Base-by-base conservation (phyloP, 768 basidiomycete genomes). In the Phylloporus sp. region DNA sequence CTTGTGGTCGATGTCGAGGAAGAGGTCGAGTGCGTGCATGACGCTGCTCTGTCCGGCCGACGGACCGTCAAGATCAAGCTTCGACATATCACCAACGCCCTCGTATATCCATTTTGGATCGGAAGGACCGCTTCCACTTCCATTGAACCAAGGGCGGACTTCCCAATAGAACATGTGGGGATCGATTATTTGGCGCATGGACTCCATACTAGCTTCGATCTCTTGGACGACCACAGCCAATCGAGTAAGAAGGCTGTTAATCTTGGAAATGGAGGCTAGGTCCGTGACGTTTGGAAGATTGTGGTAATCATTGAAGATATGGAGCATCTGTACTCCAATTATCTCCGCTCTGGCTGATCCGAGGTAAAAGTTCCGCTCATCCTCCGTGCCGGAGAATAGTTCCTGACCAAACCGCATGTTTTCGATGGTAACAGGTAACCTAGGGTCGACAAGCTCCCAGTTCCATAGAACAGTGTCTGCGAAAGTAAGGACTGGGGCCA, bases 381-480 rank as follows among this genome's bases (percentile, higher is more conserved):
- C 86, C 40, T 85, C 80, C 11, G 88, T 88, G 31, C 81, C 81
- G n/a, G 94, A 93, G 73, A 98, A 97, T 38, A 80, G 61, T 58
- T 86, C 79, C 52, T 58, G 63, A 49, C 76, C 72, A 59, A 86
- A 81, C 18, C 78, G 82, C 63, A 95, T 84, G 72, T 97, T 97
- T 58, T 81, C 78, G 42, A 77, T 64, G 41, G 86, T 80, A 26
- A 83, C 70, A 39, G 88, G 86, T 32, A 75, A 65, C 20, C 69
- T 67, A 22, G 85, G 74, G 61, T 86, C 74, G 49, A 80, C 65
- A 38, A 81, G 73, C 32, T 82, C 81, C 78, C 81, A 87, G 65
- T 97, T 97, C 91, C 92, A 99, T 2, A 98, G 78, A 13, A 99
- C 95, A 16, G 91, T 93, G 66, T 97, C 95, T 24, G 95, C 90